These are phyloP conservation scores for Malania oleifera DNA, from an alignment of 164 flowering plant genomes.

Conservation along the genomic window DNA sequence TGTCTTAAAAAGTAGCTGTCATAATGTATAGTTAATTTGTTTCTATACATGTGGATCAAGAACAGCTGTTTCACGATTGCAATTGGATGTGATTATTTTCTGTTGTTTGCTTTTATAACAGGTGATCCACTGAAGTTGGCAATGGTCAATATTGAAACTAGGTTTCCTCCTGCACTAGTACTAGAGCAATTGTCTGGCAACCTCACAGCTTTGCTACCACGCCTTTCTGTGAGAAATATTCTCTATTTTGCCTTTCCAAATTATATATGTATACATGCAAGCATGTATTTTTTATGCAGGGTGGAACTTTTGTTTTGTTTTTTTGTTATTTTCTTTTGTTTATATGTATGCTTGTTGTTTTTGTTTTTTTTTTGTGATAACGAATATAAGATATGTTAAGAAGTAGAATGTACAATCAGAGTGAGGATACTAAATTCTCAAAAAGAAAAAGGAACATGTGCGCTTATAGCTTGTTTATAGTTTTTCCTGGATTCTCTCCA, in stretches of 20 bases:
- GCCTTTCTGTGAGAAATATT: conserved; percentile 60
- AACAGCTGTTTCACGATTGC: not conserved
- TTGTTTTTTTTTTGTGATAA: no score
- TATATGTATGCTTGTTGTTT: no score
- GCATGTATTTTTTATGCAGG: conserved; percentile 3
- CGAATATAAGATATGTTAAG: no score
- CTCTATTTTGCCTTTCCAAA: not conserved
- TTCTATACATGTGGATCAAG: no score
- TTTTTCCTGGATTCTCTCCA: no score
- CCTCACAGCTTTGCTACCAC: conserved; percentile 63
- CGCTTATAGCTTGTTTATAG: no score
- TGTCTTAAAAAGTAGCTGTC: no score
- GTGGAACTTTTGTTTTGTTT: not conserved
- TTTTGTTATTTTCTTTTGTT: conserved; percentile 1
- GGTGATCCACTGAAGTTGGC: conserved; percentile 93
- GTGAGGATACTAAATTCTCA: no score
- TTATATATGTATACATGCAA: no score
- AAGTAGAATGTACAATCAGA: no score
- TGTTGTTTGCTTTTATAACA: conserved; percentile 17
- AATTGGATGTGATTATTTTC: not conserved
- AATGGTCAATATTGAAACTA: conserved; percentile 40
- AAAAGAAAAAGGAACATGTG: no score
- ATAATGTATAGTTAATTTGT: no score
- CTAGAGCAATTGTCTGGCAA: conserved; percentile 47
- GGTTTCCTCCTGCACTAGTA: conserved; percentile 42